Evolutionary conservation across 139 green algal species (phyloP).

Genomic region (Coccomyxa sp.): DNA sequence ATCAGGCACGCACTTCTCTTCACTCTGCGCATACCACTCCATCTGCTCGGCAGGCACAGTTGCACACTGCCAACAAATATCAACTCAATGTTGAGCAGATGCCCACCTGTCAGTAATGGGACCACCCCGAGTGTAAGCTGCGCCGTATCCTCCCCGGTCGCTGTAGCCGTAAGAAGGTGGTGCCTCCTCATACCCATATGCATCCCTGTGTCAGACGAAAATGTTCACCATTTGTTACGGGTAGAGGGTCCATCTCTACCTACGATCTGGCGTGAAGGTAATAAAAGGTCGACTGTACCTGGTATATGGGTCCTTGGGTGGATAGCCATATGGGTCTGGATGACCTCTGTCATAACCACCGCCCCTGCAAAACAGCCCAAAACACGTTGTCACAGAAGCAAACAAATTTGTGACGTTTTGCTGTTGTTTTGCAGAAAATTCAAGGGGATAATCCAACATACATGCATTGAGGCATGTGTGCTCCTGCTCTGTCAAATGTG

Average conservation of each 20-base stretch:
- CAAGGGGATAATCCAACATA: background rate
- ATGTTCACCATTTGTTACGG: background rate
- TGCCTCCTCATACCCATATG: background rate
- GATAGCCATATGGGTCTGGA: constrained; percentile 1
- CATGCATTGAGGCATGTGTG: background rate
- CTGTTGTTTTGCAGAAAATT: no score
- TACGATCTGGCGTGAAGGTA: background rate
- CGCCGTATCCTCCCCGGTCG: background rate
- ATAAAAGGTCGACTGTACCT: background rate
- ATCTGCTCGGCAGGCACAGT: no score
- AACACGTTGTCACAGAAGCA: background rate
- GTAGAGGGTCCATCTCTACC: background rate
- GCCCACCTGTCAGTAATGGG: background rate
- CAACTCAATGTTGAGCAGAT: no score
- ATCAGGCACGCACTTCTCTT: no score
- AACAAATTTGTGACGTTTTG: background rate
- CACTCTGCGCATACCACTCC: no score
- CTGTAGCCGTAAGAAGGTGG: background rate
- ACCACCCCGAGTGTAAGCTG: background rate
- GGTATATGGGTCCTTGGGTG: background rate
- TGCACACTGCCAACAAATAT: no score
- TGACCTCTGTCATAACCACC: background rate
- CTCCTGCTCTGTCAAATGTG: background rate
- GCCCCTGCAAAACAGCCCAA: background rate
- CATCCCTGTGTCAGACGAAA: background rate